phyloP scores from a whole-genome alignment of 345 rosid genomes.

The Syzygium oleosum region DNA sequence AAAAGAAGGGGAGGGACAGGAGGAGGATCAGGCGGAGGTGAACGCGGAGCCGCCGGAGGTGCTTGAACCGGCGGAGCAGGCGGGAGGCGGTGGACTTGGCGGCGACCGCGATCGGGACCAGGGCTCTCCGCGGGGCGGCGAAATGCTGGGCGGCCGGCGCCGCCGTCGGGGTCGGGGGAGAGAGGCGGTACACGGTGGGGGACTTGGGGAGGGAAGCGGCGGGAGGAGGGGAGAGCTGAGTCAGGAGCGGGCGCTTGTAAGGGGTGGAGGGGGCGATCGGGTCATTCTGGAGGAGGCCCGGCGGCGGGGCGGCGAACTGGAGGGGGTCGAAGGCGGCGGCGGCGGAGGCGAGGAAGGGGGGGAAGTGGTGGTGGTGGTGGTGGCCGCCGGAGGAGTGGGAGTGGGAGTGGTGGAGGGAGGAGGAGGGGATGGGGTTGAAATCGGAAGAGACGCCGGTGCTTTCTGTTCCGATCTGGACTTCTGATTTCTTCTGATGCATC shows the following conservation, averaged over 20 bases:
- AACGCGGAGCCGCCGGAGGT: conserved; percentile 38
- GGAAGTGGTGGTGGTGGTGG: not conserved
- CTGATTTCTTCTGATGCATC: conserved; percentile 99
- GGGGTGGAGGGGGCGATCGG: conserved; percentile 48
- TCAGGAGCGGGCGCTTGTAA: conserved; percentile 53
- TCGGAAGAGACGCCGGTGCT: conserved; percentile 99
- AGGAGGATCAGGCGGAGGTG: conserved; percentile 61
- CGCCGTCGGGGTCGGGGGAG: conserved; percentile 9
- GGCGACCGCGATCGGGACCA: conserved; percentile 28
- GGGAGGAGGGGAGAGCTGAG: conserved; percentile 20
- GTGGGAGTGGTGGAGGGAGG: conserved; percentile 5
- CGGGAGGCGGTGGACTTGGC: conserved; percentile 42
- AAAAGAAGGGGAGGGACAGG: conserved; percentile 65
- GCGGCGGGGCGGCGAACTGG: not conserved
- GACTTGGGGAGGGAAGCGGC: conserved; percentile 43
- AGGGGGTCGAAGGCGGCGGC: not conserved
- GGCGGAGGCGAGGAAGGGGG: not conserved
- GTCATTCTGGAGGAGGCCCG: conserved; percentile 27
- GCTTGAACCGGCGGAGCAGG: conserved; percentile 37
- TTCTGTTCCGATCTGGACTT: conserved; percentile 99
- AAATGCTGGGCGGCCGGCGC: conserved; percentile 2
- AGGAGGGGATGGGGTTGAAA: conserved; percentile 59
- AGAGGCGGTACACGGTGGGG: conserved; percentile 39
- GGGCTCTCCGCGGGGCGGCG: not conserved
- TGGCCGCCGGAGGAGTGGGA: not conserved